A percentile compares a stretch with the other conserved stretches of the same genome.
Evolutionary conservation across 352 stramenopile species (phyloP).

Genomic region (Pythium scleroteichum): DNA sequence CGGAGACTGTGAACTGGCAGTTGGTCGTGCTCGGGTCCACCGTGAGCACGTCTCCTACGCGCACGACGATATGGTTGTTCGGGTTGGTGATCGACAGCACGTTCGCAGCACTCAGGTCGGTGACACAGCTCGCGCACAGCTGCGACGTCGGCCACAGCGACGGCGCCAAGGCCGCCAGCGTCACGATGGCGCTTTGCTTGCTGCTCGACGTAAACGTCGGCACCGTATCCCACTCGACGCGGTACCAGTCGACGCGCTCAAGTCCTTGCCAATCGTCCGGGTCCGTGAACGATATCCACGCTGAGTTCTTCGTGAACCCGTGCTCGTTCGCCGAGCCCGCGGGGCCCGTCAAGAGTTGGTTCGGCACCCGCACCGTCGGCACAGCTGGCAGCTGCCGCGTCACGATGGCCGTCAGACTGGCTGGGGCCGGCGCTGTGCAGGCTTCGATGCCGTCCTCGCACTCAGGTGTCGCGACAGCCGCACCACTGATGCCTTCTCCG

Average conservation of each 20-base stretch:
- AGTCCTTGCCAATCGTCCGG: constrained; percentile 71
- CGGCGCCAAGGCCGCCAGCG: constrained; percentile 28
- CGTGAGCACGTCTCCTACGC: constrained; percentile 47
- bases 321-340: constrained; percentile 44
- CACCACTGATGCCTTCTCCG: constrained; percentile 68
- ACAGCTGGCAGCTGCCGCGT: constrained; percentile 62
- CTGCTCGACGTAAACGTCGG: constrained; percentile 55
- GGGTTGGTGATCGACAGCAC: constrained; percentile 34
- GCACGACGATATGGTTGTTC: constrained; percentile 29
- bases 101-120: constrained; percentile 26
- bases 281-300: constrained; percentile 68
- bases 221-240: constrained; percentile 89
- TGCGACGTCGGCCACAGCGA: constrained; percentile 41
- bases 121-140: constrained; percentile 61
- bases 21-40: constrained; percentile 46
- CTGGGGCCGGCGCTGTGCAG: constrained; percentile 45
- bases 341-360: constrained; percentile 40
- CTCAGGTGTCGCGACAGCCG: constrained; percentile 71
- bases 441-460: constrained; percentile 86
- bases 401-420: constrained; percentile 30
- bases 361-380: constrained; percentile 48
- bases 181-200: constrained; percentile 44
- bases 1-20: constrained; percentile 52
- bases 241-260: constrained; percentile 83
- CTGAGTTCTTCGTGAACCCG: constrained; percentile 62